phyloP scores from a whole-genome alignment of 805 yeast genomes.

The Teunomyces cretensis region DNA sequence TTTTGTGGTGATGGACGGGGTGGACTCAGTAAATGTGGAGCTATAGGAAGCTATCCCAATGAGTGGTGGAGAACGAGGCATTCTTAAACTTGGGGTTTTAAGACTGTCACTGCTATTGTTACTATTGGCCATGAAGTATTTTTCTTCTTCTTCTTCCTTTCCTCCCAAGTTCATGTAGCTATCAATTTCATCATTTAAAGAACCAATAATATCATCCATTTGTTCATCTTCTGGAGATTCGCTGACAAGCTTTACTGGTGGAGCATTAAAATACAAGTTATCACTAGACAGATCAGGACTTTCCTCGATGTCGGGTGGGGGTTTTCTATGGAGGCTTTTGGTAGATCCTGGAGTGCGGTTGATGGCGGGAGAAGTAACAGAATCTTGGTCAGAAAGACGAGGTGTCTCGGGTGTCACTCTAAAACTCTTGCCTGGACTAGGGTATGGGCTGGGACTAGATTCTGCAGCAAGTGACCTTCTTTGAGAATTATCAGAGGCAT shows the following conservation, averaged over 20 bases:
- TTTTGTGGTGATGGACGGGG: not conserved
- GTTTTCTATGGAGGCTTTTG: slow-evolving; percentile 1
- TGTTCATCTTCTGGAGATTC: slow-evolving; percentile 1
- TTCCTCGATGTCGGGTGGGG: slow-evolving; percentile 5
- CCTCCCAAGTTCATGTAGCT: slow-evolving; percentile 13
- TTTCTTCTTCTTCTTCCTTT: not conserved
- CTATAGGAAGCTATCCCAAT: slow-evolving; percentile 4
- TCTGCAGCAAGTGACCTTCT: not conserved
- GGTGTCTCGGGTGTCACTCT: slow-evolving; percentile 1
- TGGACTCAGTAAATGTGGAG: not conserved
- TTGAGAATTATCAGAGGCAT: not conserved
- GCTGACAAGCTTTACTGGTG: not conserved
- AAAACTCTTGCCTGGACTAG: not conserved
- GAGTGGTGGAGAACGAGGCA: slow-evolving; percentile 6
- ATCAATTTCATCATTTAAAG: slow-evolving; percentile 24
- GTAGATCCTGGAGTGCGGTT: not conserved
- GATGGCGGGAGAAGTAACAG: not conserved
- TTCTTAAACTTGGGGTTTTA: slow-evolving; percentile 1
- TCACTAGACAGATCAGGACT: slow-evolving; percentile 7
- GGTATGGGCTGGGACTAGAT: not conserved
- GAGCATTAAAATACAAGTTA: slow-evolving; percentile 4
- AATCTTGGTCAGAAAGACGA: not conserved
- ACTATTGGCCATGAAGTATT: not conserved
- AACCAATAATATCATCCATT: slow-evolving; percentile 22
- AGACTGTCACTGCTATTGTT: slow-evolving; percentile 1